Evolutionary conservation across 306 rosid genomes (phyloP).

Genomic region (Chamaecrista fasciculata): DNA sequence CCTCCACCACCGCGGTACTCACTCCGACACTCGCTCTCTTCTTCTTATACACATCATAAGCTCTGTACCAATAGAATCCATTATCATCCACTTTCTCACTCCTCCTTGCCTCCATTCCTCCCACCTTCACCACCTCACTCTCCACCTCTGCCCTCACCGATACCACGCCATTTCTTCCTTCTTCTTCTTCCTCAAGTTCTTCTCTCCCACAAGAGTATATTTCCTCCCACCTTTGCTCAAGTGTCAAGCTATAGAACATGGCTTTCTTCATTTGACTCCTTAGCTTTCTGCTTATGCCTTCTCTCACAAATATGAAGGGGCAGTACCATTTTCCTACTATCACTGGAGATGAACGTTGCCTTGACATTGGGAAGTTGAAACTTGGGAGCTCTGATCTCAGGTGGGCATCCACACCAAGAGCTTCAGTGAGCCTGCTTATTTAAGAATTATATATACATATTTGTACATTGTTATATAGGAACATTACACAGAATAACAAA

Average conservation of each 20-base stretch:
- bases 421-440: slow-evolving; percentile 54
- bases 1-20: slow-evolving; percentile 56
- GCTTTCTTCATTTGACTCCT: slow-evolving; percentile 63
- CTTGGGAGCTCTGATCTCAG: slow-evolving; percentile 53
- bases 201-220: slow-evolving; percentile 52
- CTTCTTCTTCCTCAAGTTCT: background rate
- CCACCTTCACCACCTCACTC: slow-evolving; percentile 56
- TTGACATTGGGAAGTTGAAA: slow-evolving; percentile 55
- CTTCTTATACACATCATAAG: slow-evolving; percentile 33
- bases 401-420: slow-evolving; percentile 57
- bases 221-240: slow-evolving; percentile 87
- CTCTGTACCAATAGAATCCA: slow-evolving; percentile 64
- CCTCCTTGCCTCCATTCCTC: slow-evolving; percentile 52
- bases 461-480: no score
- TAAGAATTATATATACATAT: no score
- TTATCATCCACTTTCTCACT: slow-evolving; percentile 34
- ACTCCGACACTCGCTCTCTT: slow-evolving; percentile 54
- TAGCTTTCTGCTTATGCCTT: slow-evolving; percentile 27
- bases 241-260: slow-evolving; percentile 55
- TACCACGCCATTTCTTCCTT: slow-evolving; percentile 27
- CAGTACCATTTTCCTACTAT: slow-evolving; percentile 78
- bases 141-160: slow-evolving; percentile 45
- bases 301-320: slow-evolving; percentile 71
- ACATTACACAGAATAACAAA: no score
- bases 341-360: slow-evolving; percentile 46